These are phyloP conservation scores for Chenopodium berlandieri DNA, from an alignment of 148 eudicot species.

Conservation along the genomic window DNA sequence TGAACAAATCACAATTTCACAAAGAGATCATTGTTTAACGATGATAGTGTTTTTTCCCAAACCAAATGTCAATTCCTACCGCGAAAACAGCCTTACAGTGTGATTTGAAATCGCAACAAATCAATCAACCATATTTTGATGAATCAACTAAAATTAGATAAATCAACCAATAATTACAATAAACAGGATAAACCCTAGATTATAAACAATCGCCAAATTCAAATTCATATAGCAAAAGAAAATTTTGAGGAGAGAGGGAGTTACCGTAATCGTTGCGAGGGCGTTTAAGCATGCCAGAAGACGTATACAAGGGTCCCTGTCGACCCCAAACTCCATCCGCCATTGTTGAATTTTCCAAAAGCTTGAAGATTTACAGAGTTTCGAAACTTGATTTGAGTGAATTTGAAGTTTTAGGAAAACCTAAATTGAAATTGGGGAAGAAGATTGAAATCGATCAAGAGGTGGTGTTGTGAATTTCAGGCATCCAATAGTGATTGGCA, in stretches of 20 bases:
- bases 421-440: background rate
- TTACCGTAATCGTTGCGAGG: conserved; percentile 29
- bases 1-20: background rate
- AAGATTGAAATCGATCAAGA: too few species aligned
- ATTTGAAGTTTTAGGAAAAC: background rate
- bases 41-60: background rate
- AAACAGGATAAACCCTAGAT: background rate
- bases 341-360: background rate
- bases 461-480: too few species aligned
- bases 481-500: too few species aligned
- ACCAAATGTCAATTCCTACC: background rate
- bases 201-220: background rate
- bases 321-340: conserved; percentile 29
- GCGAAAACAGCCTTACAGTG: background rate
- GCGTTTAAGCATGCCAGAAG: conserved; percentile 22
- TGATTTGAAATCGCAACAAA: background rate
- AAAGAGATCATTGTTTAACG: background rate
- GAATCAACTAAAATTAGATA: too few species aligned
- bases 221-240: background rate
- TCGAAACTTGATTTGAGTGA: background rate
- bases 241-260: background rate
- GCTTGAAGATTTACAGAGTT: background rate
- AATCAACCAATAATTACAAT: too few species aligned
- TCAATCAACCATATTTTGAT: background rate
- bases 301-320: conserved; percentile 21